These are phyloP conservation scores for Corchorus olitorius DNA, from an alignment of 345 rosid genomes.

Conservation along the genomic window DNA sequence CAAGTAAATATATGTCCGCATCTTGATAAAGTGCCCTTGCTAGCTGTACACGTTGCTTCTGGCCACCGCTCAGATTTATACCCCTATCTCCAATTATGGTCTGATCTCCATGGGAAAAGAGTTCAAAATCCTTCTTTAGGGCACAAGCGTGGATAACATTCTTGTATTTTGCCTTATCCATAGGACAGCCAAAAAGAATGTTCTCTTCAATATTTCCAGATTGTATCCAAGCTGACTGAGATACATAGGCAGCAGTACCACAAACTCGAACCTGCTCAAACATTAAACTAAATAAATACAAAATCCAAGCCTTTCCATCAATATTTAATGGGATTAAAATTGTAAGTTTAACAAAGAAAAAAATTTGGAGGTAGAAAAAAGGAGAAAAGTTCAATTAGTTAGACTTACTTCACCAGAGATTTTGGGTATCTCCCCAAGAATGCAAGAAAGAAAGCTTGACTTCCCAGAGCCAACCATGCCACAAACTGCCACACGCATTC, in stretches of 20 bases:
- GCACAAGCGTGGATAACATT: slow-evolving; percentile 92
- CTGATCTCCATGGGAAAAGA: slow-evolving; percentile 98
- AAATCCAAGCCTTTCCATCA: slow-evolving; percentile 11
- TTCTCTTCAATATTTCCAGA: slow-evolving; percentile 99
- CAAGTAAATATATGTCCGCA: slow-evolving; percentile 95
- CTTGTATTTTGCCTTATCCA: slow-evolving; percentile 93
- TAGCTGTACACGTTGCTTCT: slow-evolving; percentile 98
- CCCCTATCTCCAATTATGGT: slow-evolving; percentile 99
- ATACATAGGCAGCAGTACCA: slow-evolving; percentile 95
- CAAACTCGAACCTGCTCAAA: slow-evolving; percentile 80
- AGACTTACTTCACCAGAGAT: slow-evolving; percentile 92
- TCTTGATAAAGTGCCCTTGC: slow-evolving; percentile 99
- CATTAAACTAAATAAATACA: slow-evolving; percentile 25
- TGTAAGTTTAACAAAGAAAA: slow-evolving; percentile 12
- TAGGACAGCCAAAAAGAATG: slow-evolving; percentile 94
- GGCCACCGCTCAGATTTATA: slow-evolving; percentile 98
- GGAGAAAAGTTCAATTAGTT: slow-evolving; percentile 23
- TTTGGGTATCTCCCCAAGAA: slow-evolving; percentile 98
- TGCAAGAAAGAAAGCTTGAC: slow-evolving; percentile 97
- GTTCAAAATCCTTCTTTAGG: slow-evolving; percentile 91
- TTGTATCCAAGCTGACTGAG: slow-evolving; percentile 99
- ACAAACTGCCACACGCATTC: slow-evolving; percentile 99
- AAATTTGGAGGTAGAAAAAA: slow-evolving; percentile 19
- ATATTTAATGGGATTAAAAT: not conserved
- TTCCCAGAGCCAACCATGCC: slow-evolving; percentile 98